Conservation (phyloP, 768 basidiomycete species). For the Lactarius evosmus region DNA sequence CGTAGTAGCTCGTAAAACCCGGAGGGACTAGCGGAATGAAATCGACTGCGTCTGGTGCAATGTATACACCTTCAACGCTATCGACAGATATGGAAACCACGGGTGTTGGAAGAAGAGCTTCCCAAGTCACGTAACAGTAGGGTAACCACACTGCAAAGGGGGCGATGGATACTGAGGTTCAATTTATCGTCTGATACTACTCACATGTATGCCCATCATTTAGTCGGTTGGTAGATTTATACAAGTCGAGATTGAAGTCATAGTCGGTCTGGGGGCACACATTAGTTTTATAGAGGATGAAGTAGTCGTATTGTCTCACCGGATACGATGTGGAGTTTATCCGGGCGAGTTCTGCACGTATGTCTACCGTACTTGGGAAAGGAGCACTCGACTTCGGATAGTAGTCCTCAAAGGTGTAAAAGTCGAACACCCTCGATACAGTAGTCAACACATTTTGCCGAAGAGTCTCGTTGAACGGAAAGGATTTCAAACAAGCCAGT, state of each 20-base stretch:
- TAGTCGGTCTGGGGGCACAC: constrained; percentile 52
- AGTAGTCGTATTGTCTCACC: constrained; percentile 33
- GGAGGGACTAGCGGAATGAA: constrained; percentile 12
- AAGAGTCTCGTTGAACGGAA: constrained; percentile 43
- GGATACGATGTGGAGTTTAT: constrained; percentile 48
- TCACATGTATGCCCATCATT: constrained; percentile 67
- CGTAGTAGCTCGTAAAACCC: constrained; percentile 16
- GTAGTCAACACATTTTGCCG: constrained; percentile 35
- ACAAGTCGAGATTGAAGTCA: constrained; percentile 60
- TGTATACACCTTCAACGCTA: constrained; percentile 17
- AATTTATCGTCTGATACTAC: constrained; percentile 20
- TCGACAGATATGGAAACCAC: constrained; percentile 14
- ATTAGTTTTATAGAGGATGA: background rate
- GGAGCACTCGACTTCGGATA: constrained; percentile 38
- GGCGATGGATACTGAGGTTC: background rate
- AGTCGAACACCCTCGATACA: constrained; percentile 38
- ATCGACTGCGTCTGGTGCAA: constrained; percentile 21
- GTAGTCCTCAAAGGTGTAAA: constrained; percentile 42
- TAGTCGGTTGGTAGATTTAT: constrained; percentile 50
- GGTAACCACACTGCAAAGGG: constrained; percentile 50
- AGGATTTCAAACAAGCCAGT: constrained; percentile 32
- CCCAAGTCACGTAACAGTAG: constrained; percentile 50
- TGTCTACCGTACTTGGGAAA: constrained; percentile 46
- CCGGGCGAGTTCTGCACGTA: constrained; percentile 46
- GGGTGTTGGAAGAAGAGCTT: constrained; percentile 33